These are phyloP conservation scores for Tolypocladium pustulatum DNA, from an alignment of 2,329 filamentous ascomycete species.

Conservation along the genomic window DNA sequence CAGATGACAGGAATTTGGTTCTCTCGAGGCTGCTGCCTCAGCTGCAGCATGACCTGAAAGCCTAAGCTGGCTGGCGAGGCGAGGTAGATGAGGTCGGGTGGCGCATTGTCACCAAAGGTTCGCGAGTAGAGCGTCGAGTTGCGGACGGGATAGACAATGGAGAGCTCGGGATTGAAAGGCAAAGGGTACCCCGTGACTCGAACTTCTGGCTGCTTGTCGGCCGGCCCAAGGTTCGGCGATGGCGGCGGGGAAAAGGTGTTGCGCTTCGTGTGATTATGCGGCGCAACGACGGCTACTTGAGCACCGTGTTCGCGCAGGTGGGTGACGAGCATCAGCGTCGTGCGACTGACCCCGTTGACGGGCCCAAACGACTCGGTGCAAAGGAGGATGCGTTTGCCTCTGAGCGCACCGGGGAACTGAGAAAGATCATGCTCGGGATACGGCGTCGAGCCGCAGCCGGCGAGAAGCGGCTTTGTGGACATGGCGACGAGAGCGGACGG, in stretches of 20 bases:
- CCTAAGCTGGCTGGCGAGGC: conserved; percentile 60
- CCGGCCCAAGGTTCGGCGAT: conserved; percentile 19
- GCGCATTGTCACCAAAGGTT: conserved; percentile 40
- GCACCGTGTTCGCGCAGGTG: conserved; percentile 55
- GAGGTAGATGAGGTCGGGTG: conserved; percentile 58
- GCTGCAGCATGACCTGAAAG: conserved; percentile 61
- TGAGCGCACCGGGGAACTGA: conserved; percentile 36
- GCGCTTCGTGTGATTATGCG: conserved; percentile 42
- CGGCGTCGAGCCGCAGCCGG: conserved; percentile 2
- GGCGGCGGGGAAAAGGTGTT: conserved; percentile 41
- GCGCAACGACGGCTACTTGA: conserved; percentile 56
- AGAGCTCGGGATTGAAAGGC: conserved; percentile 62
- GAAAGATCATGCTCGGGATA: conserved; percentile 27
- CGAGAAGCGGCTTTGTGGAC: conserved; percentile 3
- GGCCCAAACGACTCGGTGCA: conserved; percentile 64
- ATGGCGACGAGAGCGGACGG: conserved; percentile 1
- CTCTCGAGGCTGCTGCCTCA: conserved; percentile 45
- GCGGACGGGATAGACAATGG: conserved; percentile 58
- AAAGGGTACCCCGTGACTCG: conserved; percentile 55
- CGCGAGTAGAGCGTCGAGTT: conserved; percentile 49
- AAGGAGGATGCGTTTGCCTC: conserved; percentile 51
- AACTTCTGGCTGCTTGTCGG: conserved; percentile 34
- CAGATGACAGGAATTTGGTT: conserved; percentile 50
- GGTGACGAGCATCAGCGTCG: conserved; percentile 58
- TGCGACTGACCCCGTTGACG: conserved; percentile 63